Evolutionary conservation across 169 alveolate genomes (phyloP).

Genomic region (Blepharisma undulans): DNA sequence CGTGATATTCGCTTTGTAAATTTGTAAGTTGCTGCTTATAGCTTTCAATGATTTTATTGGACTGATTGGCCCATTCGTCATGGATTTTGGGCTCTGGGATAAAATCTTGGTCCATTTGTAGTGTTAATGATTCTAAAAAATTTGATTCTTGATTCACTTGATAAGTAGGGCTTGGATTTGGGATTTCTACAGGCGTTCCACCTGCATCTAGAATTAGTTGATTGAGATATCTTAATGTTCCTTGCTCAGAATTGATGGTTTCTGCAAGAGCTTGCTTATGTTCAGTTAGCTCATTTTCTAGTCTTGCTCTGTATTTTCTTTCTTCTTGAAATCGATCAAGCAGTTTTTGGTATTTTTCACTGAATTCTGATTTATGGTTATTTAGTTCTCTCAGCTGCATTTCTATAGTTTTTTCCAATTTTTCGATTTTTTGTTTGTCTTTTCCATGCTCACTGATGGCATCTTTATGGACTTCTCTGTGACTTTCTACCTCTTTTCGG

Average conservation of each 20-base stretch:
- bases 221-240: not conserved
- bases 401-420: not conserved
- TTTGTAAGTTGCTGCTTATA: not conserved
- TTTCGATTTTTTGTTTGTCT: not conserved
- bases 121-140: not conserved
- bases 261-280: not conserved
- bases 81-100: not conserved
- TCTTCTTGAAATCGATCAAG: conserved; percentile 16
- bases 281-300: conserved; percentile 1
- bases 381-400: not conserved
- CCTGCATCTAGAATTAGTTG: not conserved
- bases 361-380: not conserved
- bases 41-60: not conserved
- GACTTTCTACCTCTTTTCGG: not conserved
- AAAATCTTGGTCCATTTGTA: conserved; percentile 8
- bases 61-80: not conserved
- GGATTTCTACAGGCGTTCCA: conserved; percentile 33
- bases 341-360: not conserved
- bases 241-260: conserved; percentile 2
- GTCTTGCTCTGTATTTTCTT: not conserved
- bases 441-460: not conserved
- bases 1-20: not conserved
- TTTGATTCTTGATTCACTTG: not conserved
- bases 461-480: not conserved
- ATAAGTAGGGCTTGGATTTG: not conserved